Conservation (phyloP, 2,329 filamentous ascomycete genomes). For the Chalara sp. region DNA sequence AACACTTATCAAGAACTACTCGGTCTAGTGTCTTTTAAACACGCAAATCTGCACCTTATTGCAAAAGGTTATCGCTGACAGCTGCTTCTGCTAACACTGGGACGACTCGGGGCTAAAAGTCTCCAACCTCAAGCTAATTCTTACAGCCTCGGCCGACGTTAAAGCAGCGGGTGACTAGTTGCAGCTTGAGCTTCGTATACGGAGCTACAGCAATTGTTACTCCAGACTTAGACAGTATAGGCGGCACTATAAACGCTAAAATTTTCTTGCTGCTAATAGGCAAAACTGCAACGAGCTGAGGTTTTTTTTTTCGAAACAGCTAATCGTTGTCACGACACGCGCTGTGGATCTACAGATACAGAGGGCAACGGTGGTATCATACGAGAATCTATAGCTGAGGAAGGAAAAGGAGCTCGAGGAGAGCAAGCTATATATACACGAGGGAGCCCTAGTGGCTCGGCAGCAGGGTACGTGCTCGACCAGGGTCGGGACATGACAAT, state of each 20-base stretch:
- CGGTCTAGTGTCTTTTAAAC: conserved; percentile 1
- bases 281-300: too few species aligned
- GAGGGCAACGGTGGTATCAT: too few species aligned
- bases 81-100: conserved; percentile 4
- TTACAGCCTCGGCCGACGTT: background rate
- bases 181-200: conserved; percentile 1
- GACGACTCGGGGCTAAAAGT: background rate
- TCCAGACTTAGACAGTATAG: background rate
- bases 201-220: conserved; percentile 5
- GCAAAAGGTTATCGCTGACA: background rate
- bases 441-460: too few species aligned
- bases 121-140: background rate
- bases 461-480: too few species aligned
- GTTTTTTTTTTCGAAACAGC: too few species aligned
- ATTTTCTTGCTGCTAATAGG: conserved; percentile 3
- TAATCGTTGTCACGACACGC: too few species aligned
- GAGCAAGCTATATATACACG: too few species aligned
- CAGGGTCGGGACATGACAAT: too few species aligned
- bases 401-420: too few species aligned
- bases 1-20: conserved; percentile 6
- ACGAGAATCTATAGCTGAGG: too few species aligned
- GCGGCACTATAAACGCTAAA: conserved; percentile 3
- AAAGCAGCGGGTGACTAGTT: background rate
- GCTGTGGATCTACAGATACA: too few species aligned
- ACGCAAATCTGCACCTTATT: conserved; percentile 2